Percentiles rank a stretch among this genome's conserved stretches.
These are phyloP conservation scores for Apiospora arundinis DNA, from an alignment of 2,329 filamentous ascomycete species.

Conservation along the genomic window DNA sequence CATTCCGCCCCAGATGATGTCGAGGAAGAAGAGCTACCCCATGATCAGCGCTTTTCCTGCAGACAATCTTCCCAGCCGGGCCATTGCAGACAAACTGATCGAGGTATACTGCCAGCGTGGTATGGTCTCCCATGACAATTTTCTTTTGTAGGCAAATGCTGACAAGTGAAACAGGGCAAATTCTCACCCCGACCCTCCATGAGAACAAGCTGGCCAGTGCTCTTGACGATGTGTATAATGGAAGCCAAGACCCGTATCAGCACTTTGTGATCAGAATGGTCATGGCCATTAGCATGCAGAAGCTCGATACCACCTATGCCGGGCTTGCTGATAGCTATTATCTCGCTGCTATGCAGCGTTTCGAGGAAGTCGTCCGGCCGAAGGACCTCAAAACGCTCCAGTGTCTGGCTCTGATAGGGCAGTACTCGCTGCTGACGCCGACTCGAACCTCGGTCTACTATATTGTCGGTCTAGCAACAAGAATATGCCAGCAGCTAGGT, in stretches of 20 bases:
- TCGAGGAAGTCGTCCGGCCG: slow-evolving; percentile 83
- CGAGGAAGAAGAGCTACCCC: slow-evolving; percentile 84
- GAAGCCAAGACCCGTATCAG: slow-evolving; percentile 78
- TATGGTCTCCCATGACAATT: slow-evolving; percentile 44
- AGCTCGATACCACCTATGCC: slow-evolving; percentile 87
- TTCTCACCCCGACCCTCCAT: slow-evolving; percentile 86
- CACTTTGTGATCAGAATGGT: slow-evolving; percentile 92
- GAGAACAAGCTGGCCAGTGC: slow-evolving; percentile 80
- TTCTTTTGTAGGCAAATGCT: slow-evolving; percentile 21
- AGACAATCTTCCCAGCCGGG: slow-evolving; percentile 73
- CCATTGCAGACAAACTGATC: slow-evolving; percentile 78
- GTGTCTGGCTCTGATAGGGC: slow-evolving; percentile 84
- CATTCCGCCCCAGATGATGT: slow-evolving; percentile 55
- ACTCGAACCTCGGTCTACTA: slow-evolving; percentile 94
- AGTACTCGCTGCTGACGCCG: slow-evolving; percentile 91
- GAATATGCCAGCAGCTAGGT: slow-evolving; percentile 87
- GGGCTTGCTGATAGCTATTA: slow-evolving; percentile 96
- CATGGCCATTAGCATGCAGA: slow-evolving; percentile 93
- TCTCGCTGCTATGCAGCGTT: slow-evolving; percentile 81
- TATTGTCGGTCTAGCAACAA: slow-evolving; percentile 85
- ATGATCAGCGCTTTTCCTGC: slow-evolving; percentile 87
- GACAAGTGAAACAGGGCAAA: slow-evolving; percentile 69
- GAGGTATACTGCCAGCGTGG: slow-evolving; percentile 88
- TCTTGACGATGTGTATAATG: slow-evolving; percentile 80
- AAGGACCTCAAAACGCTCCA: slow-evolving; percentile 92